These are phyloP conservation scores for Leptoxyphium fumago DNA, from an alignment of 2,329 filamentous ascomycete species.

Conservation along the genomic window DNA sequence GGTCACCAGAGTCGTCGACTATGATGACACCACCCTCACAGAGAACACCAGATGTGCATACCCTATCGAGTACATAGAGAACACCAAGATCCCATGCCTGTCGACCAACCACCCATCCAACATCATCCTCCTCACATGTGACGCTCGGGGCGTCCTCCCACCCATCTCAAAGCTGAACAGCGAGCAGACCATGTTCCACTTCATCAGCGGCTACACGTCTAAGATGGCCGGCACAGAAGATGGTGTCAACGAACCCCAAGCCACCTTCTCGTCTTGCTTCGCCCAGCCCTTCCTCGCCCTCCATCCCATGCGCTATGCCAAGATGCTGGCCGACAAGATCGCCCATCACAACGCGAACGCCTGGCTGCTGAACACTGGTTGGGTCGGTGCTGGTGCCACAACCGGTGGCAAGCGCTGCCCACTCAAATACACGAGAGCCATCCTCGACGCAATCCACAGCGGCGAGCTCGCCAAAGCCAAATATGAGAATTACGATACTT, in stretches of 20 bases:
- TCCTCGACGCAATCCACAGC: slow-evolving; percentile 94
- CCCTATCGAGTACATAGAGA: slow-evolving; percentile 96
- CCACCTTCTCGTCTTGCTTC: slow-evolving; percentile 98
- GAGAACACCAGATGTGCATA: slow-evolving; percentile 98
- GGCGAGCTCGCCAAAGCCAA: slow-evolving; percentile 86
- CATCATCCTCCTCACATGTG: slow-evolving; percentile 96
- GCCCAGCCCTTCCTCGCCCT: slow-evolving; percentile 97
- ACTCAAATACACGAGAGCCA: slow-evolving; percentile 95
- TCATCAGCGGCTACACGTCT: slow-evolving; percentile 98
- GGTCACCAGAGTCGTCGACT: slow-evolving; percentile 77
- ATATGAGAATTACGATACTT: slow-evolving; percentile 90
- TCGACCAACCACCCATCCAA: slow-evolving; percentile 80
- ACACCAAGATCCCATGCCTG: slow-evolving; percentile 96
- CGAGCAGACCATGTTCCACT: slow-evolving; percentile 99
- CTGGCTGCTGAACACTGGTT: slow-evolving; percentile 97
- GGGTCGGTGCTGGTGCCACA: slow-evolving; percentile 81
- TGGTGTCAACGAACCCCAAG: slow-evolving; percentile 90
- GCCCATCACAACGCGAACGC: slow-evolving; percentile 86
- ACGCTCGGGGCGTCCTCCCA: slow-evolving; percentile 90
- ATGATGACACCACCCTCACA: slow-evolving; percentile 85
- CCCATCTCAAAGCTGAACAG: slow-evolving; percentile 94
- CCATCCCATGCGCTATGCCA: slow-evolving; percentile 97
- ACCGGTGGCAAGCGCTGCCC: slow-evolving; percentile 91
- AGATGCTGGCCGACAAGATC: slow-evolving; percentile 98
- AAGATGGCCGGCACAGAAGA: slow-evolving; percentile 99